Evolutionary conservation across 805 yeast genomes (phyloP), one percentile per base, ranked within the genome.

Genomic region (Candida parachauliodes): DNA sequence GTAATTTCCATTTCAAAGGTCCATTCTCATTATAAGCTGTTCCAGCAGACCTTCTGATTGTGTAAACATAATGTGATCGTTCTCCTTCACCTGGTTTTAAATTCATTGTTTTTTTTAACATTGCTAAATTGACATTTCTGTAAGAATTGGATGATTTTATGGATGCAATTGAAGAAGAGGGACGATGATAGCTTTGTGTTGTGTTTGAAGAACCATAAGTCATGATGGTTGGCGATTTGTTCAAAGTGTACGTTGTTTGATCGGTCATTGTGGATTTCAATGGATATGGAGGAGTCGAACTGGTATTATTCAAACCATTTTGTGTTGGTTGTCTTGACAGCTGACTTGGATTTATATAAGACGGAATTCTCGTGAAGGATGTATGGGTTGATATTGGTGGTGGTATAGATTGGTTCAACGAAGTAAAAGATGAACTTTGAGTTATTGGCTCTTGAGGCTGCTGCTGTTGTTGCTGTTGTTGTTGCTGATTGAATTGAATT

Each of bases 71-170:
- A n/a, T 53, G 52, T 1, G 81, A 75, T 31, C 62, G 53, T 34
- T 71, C 72, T 10, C 81, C 81, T 46, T 70, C 74, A 8, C 76
- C 74, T 23, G 77, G 70, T 21, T 57, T 58, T 24, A 68, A 49
- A 29, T 52, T 49, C 25, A 67, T 44, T 3, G 59, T 52, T 45
- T 58, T 60, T 39, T 66, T 68, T 26, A 68, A 49, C 2, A 65
- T 45, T 10, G 68, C 62, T 28, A 68, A 46, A 43, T 62, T 68
- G 29, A 65, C 66, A 44, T 62, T 65, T 23, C 57, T 46, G 40
- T 46, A 51, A 2, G 70, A 64, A 19, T 45, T 48, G 2, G 64
- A 45, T 32, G 68, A 60, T 44, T 49, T 44, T 10, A 65, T 48
- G 1, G 72, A 66, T 43, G 66, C 56, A n/a, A 62, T 50, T 9